A percentile compares a stretch with the other conserved stretches of the same genome.
phyloP scores from a whole-genome alignment of 2,329 filamentous ascomycete species.

The Ceratocystis smalleyi region DNA sequence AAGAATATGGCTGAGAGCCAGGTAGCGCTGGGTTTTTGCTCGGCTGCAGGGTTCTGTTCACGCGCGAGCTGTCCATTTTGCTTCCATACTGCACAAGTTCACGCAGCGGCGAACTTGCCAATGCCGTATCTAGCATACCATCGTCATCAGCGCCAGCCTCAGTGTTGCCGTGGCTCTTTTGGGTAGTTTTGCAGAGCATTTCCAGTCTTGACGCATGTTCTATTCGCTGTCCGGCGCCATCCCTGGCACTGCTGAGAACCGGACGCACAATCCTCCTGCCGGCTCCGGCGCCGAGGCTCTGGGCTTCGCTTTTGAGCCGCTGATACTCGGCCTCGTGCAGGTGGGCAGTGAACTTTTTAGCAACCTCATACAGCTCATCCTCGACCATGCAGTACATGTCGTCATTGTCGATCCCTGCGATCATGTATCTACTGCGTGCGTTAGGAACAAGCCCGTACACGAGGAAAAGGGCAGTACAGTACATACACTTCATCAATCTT shows the following conservation, averaged over 20 bases:
- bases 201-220: slow-evolving; percentile 18
- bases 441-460: neutral
- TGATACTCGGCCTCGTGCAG: slow-evolving; percentile 65
- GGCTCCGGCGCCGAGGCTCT: slow-evolving; percentile 36
- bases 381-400: slow-evolving; percentile 71
- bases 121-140: neutral
- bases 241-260: slow-evolving; percentile 22
- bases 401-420: slow-evolving; percentile 47
- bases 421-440: slow-evolving; percentile 42
- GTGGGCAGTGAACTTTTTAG: slow-evolving; percentile 55
- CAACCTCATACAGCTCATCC: slow-evolving; percentile 56
- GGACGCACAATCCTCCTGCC: slow-evolving; percentile 38
- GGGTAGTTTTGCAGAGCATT: slow-evolving; percentile 9
- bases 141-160: slow-evolving; percentile 22
- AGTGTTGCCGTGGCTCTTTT: neutral
- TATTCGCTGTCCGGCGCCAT: slow-evolving; percentile 25
- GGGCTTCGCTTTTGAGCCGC: slow-evolving; percentile 44
- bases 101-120: neutral
- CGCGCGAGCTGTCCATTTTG: neutral
- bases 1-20: neutral
- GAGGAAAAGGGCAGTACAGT: neutral
- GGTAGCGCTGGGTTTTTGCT: neutral
- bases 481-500: neutral
- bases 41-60: neutral
- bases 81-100: neutral